Percentiles rank a stretch among this genome's conserved stretches.
phyloP scores from a whole-genome alignment of 352 stramenopile species.

The Plasmopara halstedii region DNA sequence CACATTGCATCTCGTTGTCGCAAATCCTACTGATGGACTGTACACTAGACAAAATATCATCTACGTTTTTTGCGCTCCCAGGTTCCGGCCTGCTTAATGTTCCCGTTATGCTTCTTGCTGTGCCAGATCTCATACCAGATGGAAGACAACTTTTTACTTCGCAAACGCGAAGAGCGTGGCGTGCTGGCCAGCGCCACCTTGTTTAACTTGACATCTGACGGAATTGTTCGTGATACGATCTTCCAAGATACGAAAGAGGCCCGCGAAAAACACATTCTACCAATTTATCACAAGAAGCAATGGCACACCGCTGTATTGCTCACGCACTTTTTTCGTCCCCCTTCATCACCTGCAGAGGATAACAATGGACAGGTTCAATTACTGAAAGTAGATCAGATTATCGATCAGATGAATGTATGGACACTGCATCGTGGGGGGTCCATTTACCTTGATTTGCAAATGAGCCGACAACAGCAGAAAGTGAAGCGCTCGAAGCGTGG shows the following conservation, averaged over 20 bases:
- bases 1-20: neutral
- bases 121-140: slow-evolving; percentile 87
- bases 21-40: slow-evolving; percentile 7
- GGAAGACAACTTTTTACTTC: slow-evolving; percentile 75
- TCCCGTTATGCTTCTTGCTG: slow-evolving; percentile 72
- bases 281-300: slow-evolving; percentile 81
- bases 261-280: slow-evolving; percentile 74
- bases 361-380: slow-evolving; percentile 68
- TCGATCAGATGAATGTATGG: slow-evolving; percentile 85
- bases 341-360: slow-evolving; percentile 66
- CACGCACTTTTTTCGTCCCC: slow-evolving; percentile 75
- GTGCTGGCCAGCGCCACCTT: slow-evolving; percentile 67
- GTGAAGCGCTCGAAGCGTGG: slow-evolving; percentile 58
- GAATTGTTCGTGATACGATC: slow-evolving; percentile 79
- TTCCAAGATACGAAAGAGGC: slow-evolving; percentile 84
- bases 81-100: slow-evolving; percentile 73
- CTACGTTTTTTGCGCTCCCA: slow-evolving; percentile 74
- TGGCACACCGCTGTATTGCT: slow-evolving; percentile 80
- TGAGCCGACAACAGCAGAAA: slow-evolving; percentile 80
- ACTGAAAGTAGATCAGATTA: slow-evolving; percentile 82
- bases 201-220: slow-evolving; percentile 84
- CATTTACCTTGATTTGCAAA: slow-evolving; percentile 83
- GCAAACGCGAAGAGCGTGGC: slow-evolving; percentile 74
- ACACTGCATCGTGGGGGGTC: slow-evolving; percentile 73
- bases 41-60: slow-evolving; percentile 73